Percentiles rank a stretch among this genome's conserved stretches.
These are phyloP conservation scores for Ulota crispa DNA, from an alignment of 225 moss, liverwort and hornwort species.

Conservation along the genomic window DNA sequence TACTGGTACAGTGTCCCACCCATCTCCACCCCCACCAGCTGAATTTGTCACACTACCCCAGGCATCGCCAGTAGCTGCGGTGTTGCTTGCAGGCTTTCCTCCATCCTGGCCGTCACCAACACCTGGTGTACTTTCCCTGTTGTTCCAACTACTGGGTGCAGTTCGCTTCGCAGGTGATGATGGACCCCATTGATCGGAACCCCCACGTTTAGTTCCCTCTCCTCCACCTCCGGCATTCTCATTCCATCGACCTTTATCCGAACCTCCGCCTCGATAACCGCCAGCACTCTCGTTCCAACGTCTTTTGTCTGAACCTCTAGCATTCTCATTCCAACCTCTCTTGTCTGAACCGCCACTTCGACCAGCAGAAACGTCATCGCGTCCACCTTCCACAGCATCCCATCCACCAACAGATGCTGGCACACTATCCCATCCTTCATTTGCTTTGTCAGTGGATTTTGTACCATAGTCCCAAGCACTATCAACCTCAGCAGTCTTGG, in stretches of 20 bases:
- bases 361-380: conserved; percentile 21
- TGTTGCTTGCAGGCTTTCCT: conserved; percentile 13
- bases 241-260: conserved; percentile 16
- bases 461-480: conserved; percentile 26
- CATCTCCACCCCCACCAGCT: conserved; percentile 44
- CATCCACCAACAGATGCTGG: conserved; percentile 34
- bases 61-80: conserved; percentile 20
- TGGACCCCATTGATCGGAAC: conserved; percentile 30
- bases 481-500: conserved; percentile 20
- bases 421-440: conserved; percentile 33
- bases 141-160: conserved; percentile 29
- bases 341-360: conserved; percentile 13
- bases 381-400: conserved; percentile 34
- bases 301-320: not conserved
- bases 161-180: conserved; percentile 23
- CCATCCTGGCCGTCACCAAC: conserved; percentile 49
- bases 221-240: conserved; percentile 23
- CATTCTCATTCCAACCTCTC: conserved; percentile 21
- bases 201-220: conserved; percentile 13
- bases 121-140: conserved; percentile 27
- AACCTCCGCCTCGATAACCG: not conserved
- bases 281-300: conserved; percentile 21
- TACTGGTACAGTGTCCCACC: conserved; percentile 42
- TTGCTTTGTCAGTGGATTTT: conserved; percentile 18
- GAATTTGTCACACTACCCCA: conserved; percentile 41